A percentile compares a stretch with the other conserved stretches of the same genome.
These are phyloP conservation scores for Aschersonia sp. DNA, from an alignment of 2,329 filamentous ascomycete species.

Conservation along the genomic window DNA sequence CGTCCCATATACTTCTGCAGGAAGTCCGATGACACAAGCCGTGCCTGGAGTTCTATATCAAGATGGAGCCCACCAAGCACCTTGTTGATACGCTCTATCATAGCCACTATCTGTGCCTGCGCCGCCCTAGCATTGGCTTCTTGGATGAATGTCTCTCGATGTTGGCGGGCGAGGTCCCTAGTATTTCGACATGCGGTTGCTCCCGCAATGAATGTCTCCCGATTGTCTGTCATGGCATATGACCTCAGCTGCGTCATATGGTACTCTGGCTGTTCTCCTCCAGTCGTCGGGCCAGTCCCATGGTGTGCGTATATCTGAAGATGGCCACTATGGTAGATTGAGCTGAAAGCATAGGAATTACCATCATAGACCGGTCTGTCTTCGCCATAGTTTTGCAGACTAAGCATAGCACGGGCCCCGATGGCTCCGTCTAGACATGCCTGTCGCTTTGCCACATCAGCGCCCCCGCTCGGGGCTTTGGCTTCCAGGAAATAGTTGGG, in stretches of 20 bases:
- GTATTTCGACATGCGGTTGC: background rate
- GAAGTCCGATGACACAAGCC: too few species aligned
- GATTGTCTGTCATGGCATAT: background rate
- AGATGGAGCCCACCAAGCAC: too few species aligned
- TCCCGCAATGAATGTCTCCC: background rate
- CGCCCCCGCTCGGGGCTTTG: conserved; percentile 17
- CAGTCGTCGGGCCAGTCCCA: conserved; percentile 5
- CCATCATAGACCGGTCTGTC: conserved; percentile 17
- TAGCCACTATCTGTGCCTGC: background rate
- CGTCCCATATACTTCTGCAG: too few species aligned
- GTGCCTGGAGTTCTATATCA: too few species aligned
- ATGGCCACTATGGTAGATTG: conserved; percentile 18
- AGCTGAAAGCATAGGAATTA: conserved; percentile 19
- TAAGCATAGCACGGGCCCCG: conserved; percentile 19
- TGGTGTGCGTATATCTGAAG: conserved; percentile 19
- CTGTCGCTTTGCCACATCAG: conserved; percentile 14
- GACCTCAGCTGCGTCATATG: conserved; percentile 19
- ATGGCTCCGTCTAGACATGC: conserved; percentile 19
- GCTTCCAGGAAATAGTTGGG: conserved; percentile 25
- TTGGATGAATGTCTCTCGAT: background rate
- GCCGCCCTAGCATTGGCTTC: background rate
- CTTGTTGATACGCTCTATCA: background rate
- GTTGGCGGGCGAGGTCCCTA: background rate
- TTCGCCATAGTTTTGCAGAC: conserved; percentile 16
- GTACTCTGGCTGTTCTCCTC: conserved; percentile 12